Evolutionary conservation across 495 filamentous ascomycete species (phyloP), one percentile per base, ranked within the genome.

Genomic region (Penicillium diatomitis): DNA sequence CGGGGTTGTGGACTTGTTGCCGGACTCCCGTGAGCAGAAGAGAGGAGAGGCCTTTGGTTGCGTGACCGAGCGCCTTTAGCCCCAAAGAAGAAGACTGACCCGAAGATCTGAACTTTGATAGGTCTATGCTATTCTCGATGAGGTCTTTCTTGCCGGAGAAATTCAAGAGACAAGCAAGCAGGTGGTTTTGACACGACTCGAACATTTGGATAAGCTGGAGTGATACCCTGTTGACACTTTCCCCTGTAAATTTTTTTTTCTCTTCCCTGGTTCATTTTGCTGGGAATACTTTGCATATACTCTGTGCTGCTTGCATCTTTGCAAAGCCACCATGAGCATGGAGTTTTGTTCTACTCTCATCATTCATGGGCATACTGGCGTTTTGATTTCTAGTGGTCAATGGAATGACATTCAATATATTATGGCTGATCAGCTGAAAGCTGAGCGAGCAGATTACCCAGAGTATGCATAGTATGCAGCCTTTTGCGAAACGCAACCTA

Each of bases 81-180:
- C 20, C 20, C 20, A 2, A 20, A 20, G 20, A 20, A 20, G 20
- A 29, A 32, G 49, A 32, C 48, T 53, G 32, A 51, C 53, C 29
- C 32, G 48, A 27, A 31, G 32, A 27, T 37, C 20, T 20, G 20
- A 20, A 2, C 20, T 11, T 31, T 38, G 49, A 39, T 73, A 95
- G 84, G 92, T 96, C 48, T 98, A 98, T 70, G 94, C 94, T 11
- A 98, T 98, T 48, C 80, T 98, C 34, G 92, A 98, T 65, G 92
- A 98, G 67, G 88, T 98, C 46, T 95, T 88, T 75, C 82, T 98
- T 43, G 92, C 92, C 1, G 92, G 92, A 45, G 92, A 98, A 75
- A 88, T 98, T 52, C 88, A 98, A 71, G 92, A 98, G 75, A 96
- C 92, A 39, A 91, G 86, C 62, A 97, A 97, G 68, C 91, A 96